Base-by-base conservation (phyloP, 176 grass and related monocot species). In the Zea luxurians region DNA sequence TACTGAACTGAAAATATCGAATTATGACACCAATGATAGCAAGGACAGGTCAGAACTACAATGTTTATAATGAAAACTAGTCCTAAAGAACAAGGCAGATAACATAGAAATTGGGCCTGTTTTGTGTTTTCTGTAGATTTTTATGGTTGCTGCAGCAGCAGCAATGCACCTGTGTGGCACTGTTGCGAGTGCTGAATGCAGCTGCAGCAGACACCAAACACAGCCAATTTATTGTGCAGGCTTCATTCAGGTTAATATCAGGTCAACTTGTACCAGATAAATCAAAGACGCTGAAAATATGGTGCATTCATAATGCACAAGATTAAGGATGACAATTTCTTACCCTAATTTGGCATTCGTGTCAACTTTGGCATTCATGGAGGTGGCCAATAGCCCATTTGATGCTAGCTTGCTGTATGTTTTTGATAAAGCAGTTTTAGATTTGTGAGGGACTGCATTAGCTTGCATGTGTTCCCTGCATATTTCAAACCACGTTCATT, bases 391-490 rank as follows among this genome's bases (percentile, higher is more conserved):
- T 45, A 77, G 16, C 66, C 60, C 74, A 63, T 82, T 78, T 81
- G 66, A 75, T 82, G 58, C 69, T 82, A 63, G 68, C 57, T 86
- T 90, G 75, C 68, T 67, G 44, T 74, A 58, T 83, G 85, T 67
- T 75, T 79, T 84, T 71, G 71, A 61, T 15, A 77, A 86, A 64
- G 36, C 12, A 64, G 36, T 78, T 84, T 87, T 83, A 71, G 50
- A 58, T 82, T 74, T 89, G 68, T 75, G 71, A 69, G 79, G 10
- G 75, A 17, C 66, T 62, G 58, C 78, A 85, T 74, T 71, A 80
- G 13, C 63, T 83, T 84, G 65, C 49, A 79, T 83, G 44, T 58
- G 46, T 45, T 87, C 86, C 81, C 92, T 96, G 83, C 6, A 8
- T 78, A 68, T 70, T 49, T 34, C 67, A 65, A 84, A 83, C 45